Conservation (phyloP, 495 filamentous ascomycete species). For the Aspergillus indologenus region DNA sequence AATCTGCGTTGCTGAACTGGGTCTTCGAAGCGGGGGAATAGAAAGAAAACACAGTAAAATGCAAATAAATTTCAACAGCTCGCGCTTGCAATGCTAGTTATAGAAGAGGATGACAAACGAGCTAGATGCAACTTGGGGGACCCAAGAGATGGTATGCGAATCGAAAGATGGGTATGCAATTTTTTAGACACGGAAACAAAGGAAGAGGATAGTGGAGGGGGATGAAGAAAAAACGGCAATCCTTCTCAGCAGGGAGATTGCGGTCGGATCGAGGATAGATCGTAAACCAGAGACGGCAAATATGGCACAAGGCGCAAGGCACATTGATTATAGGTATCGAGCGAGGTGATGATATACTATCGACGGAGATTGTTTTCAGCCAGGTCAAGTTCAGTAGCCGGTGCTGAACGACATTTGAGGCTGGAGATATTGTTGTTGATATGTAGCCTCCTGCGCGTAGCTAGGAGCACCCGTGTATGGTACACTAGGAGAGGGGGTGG, state of each 20-base stretch:
- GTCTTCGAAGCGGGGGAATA: conserved; percentile 9
- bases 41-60: conserved; percentile 28
- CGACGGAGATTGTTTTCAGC: conserved; percentile 6
- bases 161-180: conserved; percentile 45
- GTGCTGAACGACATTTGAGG: conserved; percentile 39
- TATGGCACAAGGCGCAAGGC: conserved; percentile 19
- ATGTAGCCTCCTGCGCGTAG: conserved; percentile 40
- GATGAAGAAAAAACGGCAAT: conserved; percentile 9
- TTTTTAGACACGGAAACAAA: conserved; percentile 29
- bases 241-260: conserved; percentile 8
- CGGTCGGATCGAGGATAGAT: conserved; percentile 18
- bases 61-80: conserved; percentile 44
- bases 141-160: conserved; percentile 33
- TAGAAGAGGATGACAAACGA: conserved; percentile 27
- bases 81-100: conserved; percentile 53
- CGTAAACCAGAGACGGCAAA: conserved; percentile 16
- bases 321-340: conserved; percentile 11
- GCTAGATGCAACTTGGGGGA: conserved; percentile 39
- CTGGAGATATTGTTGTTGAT: conserved; percentile 37
- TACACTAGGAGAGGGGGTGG: conserved; percentile 37
- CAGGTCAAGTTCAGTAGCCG: conserved; percentile 28
- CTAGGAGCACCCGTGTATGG: conserved; percentile 38
- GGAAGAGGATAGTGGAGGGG: conserved; percentile 3
- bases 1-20: conserved; percentile 11
- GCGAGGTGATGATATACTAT: conserved; percentile 15